Percentiles rank a stretch among this genome's conserved stretches.
Conservation (phyloP, 306 rosid genomes). For the Erythrophleum fordii region DNA sequence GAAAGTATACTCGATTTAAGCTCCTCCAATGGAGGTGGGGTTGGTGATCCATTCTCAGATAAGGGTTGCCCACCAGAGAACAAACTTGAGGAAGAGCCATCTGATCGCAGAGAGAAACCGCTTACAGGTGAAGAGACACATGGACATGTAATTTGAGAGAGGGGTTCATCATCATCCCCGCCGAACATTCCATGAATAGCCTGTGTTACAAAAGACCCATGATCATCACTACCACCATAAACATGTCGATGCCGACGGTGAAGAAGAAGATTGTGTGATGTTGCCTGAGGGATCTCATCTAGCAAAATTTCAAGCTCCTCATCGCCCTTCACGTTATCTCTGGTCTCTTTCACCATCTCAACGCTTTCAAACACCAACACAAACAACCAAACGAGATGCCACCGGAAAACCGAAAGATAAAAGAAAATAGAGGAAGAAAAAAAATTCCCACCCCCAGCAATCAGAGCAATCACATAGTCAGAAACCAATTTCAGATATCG, state of each 20-base stretch:
- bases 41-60: constrained; percentile 47
- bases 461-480: constrained; percentile 7
- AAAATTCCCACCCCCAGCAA: constrained; percentile 8
- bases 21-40: constrained; percentile 48
- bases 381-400: constrained; percentile 7
- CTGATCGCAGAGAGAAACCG: constrained; percentile 12
- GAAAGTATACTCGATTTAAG: constrained; percentile 31
- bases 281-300: constrained; percentile 21
- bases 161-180: background rate
- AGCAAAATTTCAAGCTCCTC: constrained; percentile 7
- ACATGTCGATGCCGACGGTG: background rate
- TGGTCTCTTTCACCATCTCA: constrained; percentile 16
- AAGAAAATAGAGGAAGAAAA: background rate
- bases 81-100: background rate
- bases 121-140: background rate
- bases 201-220: background rate
- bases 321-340: constrained; percentile 1
- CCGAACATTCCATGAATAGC: background rate
- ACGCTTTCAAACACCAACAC: background rate
- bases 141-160: background rate
- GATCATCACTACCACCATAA: constrained; percentile 10
- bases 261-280: constrained; percentile 1
- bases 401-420: background rate
- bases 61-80: constrained; percentile 27
- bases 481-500: constrained; percentile 27